phyloP scores from a whole-genome alignment of 2,329 filamentous ascomycete genomes.

The Aspergillus uvarum region DNA sequence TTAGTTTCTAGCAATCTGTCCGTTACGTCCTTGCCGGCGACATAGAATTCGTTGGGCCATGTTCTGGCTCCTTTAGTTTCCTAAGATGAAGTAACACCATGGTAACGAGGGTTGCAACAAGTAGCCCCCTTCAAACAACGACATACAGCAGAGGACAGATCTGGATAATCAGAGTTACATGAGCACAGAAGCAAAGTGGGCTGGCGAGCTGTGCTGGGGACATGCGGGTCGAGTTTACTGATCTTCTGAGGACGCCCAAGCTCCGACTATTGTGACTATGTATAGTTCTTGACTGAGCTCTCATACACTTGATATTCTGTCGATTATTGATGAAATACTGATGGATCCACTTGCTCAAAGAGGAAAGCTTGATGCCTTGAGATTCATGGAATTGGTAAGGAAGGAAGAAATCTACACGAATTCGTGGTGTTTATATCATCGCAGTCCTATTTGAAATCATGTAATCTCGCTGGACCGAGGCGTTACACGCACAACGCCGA shows the following conservation, averaged over 20 bases:
- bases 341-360: too few species aligned
- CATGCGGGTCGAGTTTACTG: conserved; percentile 82
- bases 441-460: too few species aligned
- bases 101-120: conserved; percentile 77
- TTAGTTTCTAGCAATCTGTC: neutral
- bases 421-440: too few species aligned
- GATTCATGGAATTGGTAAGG: too few species aligned
- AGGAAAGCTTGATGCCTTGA: too few species aligned
- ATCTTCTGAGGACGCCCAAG: conserved; percentile 78
- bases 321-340: too few species aligned
- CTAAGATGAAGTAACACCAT: conserved; percentile 66
- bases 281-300: conserved; percentile 77
- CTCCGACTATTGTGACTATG: conserved; percentile 97
- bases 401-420: too few species aligned
- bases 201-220: conserved; percentile 72
- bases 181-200: conserved; percentile 60
- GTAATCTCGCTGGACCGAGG: too few species aligned
- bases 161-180: conserved; percentile 95
- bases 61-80: conserved; percentile 79
- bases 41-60: conserved; percentile 82
- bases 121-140: conserved; percentile 51
- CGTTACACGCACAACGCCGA: too few species aligned
- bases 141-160: conserved; percentile 69
- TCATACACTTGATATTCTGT: conserved; percentile 98
- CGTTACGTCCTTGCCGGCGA: conserved; percentile 38